Percentiles rank a stretch among this genome's conserved stretches.
phyloP scores from a whole-genome alignment of 306 rosid genomes.

The Phaseolus lunatus region DNA sequence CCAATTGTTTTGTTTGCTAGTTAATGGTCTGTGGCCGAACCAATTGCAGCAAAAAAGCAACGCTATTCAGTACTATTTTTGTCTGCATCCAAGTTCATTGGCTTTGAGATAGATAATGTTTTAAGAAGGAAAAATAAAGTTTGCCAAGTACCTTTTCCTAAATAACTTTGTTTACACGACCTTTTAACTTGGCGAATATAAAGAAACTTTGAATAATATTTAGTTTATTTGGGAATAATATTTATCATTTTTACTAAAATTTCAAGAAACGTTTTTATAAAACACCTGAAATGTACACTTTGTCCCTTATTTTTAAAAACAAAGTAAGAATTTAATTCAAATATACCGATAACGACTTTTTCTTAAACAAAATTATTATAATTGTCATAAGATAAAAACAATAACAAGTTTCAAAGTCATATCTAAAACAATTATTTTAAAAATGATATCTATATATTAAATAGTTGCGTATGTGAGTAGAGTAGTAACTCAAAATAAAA shows the following conservation, averaged over 20 bases:
- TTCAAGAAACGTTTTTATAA: neutral
- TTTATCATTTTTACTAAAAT: neutral
- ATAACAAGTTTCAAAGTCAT: neutral
- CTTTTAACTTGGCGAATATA: neutral
- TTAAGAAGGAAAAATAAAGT: neutral
- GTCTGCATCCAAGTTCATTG: neutral
- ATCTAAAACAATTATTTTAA: neutral
- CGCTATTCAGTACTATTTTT: neutral
- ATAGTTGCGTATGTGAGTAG: neutral
- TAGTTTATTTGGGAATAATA: neutral
- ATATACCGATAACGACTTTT: neutral
- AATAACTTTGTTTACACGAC: no score
- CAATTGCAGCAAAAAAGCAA: neutral
- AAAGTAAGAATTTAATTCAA: neutral
- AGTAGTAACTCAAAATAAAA: neutral
- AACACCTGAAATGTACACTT: neutral
- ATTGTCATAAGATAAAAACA: no score
- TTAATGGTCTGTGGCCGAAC: neutral
- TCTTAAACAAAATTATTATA: no score
- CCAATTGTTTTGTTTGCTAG: neutral
- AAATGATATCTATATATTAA: neutral
- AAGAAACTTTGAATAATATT: neutral
- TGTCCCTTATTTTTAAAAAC: neutral
- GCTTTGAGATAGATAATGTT: neutral
- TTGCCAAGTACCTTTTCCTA: no score